A percentile compares a stretch with the other conserved stretches of the same genome.
Conservation (phyloP, 148 eudicot species). For the Silene conica region DNA sequence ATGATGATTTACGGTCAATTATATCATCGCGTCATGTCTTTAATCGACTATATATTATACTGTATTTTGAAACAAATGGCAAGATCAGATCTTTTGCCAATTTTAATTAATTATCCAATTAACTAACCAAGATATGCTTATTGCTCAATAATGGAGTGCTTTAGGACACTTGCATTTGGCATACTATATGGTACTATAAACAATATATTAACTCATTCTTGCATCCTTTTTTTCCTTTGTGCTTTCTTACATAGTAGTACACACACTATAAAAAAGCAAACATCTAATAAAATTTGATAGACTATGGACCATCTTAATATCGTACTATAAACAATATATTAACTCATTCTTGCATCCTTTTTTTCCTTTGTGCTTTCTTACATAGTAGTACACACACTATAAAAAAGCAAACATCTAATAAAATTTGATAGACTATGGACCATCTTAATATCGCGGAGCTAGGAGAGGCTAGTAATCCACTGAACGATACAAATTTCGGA, state of each 20-base stretch:
- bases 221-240: constrained; percentile 14
- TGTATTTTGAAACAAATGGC: neutral
- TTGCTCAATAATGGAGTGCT: constrained; percentile 22
- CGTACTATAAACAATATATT: neutral
- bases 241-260: constrained; percentile 10
- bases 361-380: constrained; percentile 15
- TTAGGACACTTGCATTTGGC: constrained; percentile 19
- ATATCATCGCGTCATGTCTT: constrained; percentile 1
- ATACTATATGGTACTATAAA: constrained; percentile 15
- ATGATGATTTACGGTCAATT: constrained; percentile 2
- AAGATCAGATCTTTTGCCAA: constrained; percentile 13
- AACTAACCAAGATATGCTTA: constrained; percentile 23
- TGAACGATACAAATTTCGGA: no score
- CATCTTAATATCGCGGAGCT: neutral
- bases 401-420: neutral
- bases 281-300: neutral
- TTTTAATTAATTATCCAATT: constrained; percentile 4
- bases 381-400: neutral
- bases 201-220: constrained; percentile 9
- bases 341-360: constrained; percentile 12
- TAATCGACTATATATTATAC: neutral
- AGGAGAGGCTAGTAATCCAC: no score
- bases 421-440: neutral
- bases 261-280: neutral
- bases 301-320: neutral